A percentile compares a stretch with the other conserved stretches of the same genome.
These are phyloP conservation scores for Rosa lucieae DNA, from an alignment of 306 rosid genomes.

Conservation along the genomic window DNA sequence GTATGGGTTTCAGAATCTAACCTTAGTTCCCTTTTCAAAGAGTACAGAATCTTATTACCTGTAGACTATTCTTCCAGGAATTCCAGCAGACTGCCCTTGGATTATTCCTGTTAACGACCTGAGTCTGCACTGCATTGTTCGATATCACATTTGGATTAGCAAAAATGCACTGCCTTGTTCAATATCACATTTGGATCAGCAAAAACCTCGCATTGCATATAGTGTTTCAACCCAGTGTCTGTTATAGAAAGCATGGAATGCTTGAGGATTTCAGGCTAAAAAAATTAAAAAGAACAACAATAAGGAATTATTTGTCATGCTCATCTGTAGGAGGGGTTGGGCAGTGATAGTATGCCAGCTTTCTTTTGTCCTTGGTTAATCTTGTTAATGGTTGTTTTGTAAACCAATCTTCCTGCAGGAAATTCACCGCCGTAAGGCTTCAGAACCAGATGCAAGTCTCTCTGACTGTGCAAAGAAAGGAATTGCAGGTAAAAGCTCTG, in stretches of 20 bases:
- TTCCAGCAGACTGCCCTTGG: not conserved
- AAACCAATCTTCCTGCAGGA: slow-evolving; percentile 45
- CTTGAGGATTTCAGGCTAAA: not conserved
- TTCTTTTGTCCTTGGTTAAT: slow-evolving; percentile 11
- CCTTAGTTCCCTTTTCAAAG: not conserved
- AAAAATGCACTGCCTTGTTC: not conserved
- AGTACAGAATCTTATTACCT: not conserved
- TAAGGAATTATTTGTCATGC: not conserved
- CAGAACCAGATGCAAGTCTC: slow-evolving; percentile 53
- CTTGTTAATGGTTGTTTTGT: slow-evolving; percentile 21
- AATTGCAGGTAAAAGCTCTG: slow-evolving; percentile 63
- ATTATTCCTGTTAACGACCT: not conserved
- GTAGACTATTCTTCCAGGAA: not conserved
- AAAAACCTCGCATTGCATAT: not conserved
- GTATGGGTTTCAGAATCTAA: not conserved
- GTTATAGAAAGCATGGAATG: slow-evolving; percentile 1
- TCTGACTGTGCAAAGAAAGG: slow-evolving; percentile 95
- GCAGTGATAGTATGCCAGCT: not conserved
- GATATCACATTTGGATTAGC: not conserved
- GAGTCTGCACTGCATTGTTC: not conserved
- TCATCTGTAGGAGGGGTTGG: not conserved
- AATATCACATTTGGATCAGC: not conserved
- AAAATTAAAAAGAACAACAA: not conserved
- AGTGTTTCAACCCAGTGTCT: slow-evolving; percentile 9
- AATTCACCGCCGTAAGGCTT: slow-evolving; percentile 54